Evolutionary conservation across 495 filamentous ascomycete genomes (phyloP).

Genomic region (Lindgomyces ingoldianus): DNA sequence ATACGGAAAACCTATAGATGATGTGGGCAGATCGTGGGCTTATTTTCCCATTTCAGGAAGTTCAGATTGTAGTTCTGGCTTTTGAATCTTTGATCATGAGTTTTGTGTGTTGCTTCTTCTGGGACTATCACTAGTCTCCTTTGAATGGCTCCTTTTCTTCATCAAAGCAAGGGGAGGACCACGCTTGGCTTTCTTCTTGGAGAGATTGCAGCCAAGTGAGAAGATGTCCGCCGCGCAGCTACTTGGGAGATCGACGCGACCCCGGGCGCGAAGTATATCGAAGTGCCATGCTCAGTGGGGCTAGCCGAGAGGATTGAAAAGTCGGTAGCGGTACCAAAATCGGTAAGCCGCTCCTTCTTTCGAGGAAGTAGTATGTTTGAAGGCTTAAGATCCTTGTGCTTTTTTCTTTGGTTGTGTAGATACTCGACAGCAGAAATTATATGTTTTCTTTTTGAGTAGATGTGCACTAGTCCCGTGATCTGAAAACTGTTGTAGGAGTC

Average conservation of each 20-base stretch:
- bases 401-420: constrained; percentile 23
- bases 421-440: constrained; percentile 24
- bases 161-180: too few relatives aligned
- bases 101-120: too few relatives aligned
- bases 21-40: too few relatives aligned
- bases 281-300: constrained; percentile 32
- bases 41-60: too few relatives aligned
- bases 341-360: constrained; percentile 27
- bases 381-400: constrained; percentile 37
- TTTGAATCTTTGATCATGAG: too few relatives aligned
- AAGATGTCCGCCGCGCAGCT: constrained; percentile 34
- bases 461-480: neutral
- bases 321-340: constrained; percentile 33
- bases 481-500: neutral
- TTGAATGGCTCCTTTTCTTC: neutral
- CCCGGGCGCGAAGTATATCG: constrained; percentile 36
- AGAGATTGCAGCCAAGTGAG: constrained; percentile 24
- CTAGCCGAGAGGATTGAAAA: constrained; percentile 32
- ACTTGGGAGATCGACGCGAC: constrained; percentile 26
- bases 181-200: neutral
- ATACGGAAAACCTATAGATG: too few relatives aligned
- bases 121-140: neutral
- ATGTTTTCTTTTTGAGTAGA: constrained; percentile 22
- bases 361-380: constrained; percentile 30
- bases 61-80: too few relatives aligned